A percentile compares a stretch with the other conserved stretches of the same genome.
Conservation (phyloP, 139 green algal genomes). For the Chlorella ohadii region DNA sequence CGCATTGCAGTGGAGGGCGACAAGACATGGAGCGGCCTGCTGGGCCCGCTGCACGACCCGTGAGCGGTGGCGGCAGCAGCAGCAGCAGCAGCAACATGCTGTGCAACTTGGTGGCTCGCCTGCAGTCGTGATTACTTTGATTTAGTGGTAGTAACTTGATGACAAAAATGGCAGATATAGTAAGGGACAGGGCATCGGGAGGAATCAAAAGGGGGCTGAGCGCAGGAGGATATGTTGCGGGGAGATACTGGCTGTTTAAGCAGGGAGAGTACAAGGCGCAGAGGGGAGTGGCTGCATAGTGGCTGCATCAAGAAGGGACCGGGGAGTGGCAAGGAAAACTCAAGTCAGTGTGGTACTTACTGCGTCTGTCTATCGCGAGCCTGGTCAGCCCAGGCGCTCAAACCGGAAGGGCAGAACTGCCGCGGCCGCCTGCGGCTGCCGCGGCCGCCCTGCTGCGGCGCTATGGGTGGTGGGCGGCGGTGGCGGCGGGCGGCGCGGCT, state of each 20-base stretch:
- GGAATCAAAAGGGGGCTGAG: too few species aligned
- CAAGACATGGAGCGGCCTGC: not conserved
- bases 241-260: too few species aligned
- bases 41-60: constrained; percentile 18
- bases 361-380: too few species aligned
- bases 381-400: too few species aligned
- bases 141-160: too few species aligned
- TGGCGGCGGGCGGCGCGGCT: not conserved
- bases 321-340: too few species aligned
- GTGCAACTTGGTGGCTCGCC: too few species aligned
- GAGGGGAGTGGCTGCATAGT: not conserved
- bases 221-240: too few species aligned
- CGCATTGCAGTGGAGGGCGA: constrained; percentile 9
- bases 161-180: not conserved
- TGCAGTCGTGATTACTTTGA: too few species aligned
- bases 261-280: not conserved
- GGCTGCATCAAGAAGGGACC: too few species aligned
- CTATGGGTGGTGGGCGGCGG: not conserved
- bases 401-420: not conserved
- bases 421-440: not conserved
- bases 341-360: too few species aligned
- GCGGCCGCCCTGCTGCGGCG: not conserved
- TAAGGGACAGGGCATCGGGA: not conserved
- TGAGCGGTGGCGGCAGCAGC: not conserved
- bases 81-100: not conserved